Base-by-base conservation (phyloP, 2,329 filamentous ascomycete species). In the Cladophialophora yegresii region DNA sequence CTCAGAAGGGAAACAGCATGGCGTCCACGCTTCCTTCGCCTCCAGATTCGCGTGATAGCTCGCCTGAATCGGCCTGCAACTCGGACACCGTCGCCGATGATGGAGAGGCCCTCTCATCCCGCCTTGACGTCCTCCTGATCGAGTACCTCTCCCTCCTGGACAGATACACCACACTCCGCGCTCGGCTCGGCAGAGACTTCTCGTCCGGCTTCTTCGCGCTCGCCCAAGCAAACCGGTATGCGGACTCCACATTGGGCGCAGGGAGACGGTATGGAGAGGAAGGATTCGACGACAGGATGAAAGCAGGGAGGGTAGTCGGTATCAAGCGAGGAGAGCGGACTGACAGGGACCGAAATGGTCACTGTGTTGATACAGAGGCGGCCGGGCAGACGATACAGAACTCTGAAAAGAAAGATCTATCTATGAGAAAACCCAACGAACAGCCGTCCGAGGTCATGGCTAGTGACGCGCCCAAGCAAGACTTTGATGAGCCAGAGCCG, bases 241-340 rank as follows among this genome's bases (percentile, higher is more conserved):
- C 77, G 64, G 77, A 76, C 32, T 78, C 77, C 64, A 69, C 68
- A 13, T 58, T 72, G 12, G 73, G 74, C 28, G 73, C 75, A 16
- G 78, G 78, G 16, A 76, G 79, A 61, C 73, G 77, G 56, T 81
- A 79, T 73, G 81, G 81, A 13, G 74, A 78, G 40, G 80, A 83
- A 59, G 81, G 79, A 67, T 83, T 82, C 64, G 81, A 83, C 71
- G 77, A 79, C 53, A 74, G 81, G 33, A 83, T 82, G 81, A 81
- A 82, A 69, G 80, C 80, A 16, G 76, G 72, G 23, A 73, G 74
- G 63, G 77, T 70, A 63, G 63, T 72, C 20, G 62, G 62, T n/a
- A 69, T 51, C 45, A 10, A 55, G 30, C 57, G 57, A 58, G 8
- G 26, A 65, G 30, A 23, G n/a, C 22, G 22, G 33, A 33, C 68